phyloP scores from a whole-genome alignment of 495 filamentous ascomycete species.

The Penicillium lividum region DNA sequence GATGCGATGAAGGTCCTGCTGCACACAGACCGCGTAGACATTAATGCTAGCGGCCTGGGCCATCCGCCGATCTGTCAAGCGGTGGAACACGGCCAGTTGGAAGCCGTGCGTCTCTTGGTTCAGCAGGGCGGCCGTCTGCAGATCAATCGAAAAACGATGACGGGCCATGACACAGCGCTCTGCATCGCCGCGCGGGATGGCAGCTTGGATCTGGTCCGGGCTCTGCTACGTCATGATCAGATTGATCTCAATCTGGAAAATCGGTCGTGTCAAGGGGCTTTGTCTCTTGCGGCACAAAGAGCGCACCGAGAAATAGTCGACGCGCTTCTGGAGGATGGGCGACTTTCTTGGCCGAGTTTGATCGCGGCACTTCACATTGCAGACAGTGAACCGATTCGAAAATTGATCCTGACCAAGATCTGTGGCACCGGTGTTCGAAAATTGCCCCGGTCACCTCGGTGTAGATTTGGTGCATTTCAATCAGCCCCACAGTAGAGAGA shows the following conservation, averaged over 20 bases:
- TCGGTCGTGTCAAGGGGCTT: neutral
- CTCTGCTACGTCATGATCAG: constrained; percentile 7
- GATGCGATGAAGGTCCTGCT: too few relatives aligned
- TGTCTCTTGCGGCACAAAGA: neutral
- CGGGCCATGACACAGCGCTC: too few relatives aligned
- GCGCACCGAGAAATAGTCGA: neutral
- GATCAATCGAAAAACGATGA: too few relatives aligned
- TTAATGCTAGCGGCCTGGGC: too few relatives aligned
- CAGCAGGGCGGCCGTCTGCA: too few relatives aligned
- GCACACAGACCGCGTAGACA: too few relatives aligned
- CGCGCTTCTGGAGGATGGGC: neutral
- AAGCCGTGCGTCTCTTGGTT: too few relatives aligned
- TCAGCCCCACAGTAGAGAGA: neutral
- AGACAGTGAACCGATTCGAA: neutral
- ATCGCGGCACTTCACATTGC: neutral
- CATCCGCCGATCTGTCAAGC: too few relatives aligned
- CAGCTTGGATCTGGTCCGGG: constrained; percentile 12
- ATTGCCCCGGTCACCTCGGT: neutral
- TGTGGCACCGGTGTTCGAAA: neutral
- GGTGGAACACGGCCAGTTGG: too few relatives aligned
- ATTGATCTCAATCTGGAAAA: constrained; percentile 15
- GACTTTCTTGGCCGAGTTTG: neutral
- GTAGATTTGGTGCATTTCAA: neutral
- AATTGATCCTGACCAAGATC: neutral
- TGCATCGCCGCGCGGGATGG: constrained; percentile 13